Evolutionary conservation across 2,329 filamentous ascomycete species (phyloP), one percentile per base, ranked within the genome.

Genomic region (Monilinia polystroma): DNA sequence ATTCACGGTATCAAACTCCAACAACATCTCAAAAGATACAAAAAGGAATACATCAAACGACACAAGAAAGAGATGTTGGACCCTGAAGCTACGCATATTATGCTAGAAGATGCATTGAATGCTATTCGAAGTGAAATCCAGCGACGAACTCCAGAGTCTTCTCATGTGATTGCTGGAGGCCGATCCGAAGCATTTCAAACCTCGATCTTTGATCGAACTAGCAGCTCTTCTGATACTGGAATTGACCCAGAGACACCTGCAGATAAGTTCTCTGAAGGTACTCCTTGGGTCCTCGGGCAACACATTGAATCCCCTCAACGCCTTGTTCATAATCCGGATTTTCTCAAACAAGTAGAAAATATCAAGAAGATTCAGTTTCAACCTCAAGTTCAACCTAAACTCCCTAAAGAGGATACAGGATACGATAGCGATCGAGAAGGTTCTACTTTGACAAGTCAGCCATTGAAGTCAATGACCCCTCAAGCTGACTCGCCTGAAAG

Each of bases 131-230:
- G 69, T 4, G 78, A 81, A 60, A 81, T 84, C 20, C 79, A 81
- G 43, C 73, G 77, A 29, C 74, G 83, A 4, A 81, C 79, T 16
- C 78, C 79, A 23, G 75, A 77, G 16, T 75, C 79, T 5, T 79
- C 79, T 26, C 74, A 77, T 6, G 75, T 76, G 5, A 79, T 80
- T 20, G 74, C 78, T 18, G 76, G 78, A 29, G 78, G 77, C 3
- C 74, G 73, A 10, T 72, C 69, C 20, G 75, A 76, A 0, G 69
- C 73, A 7, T 73, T 75, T 41, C 76, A 79, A 41, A 72, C 77
- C 0, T 84, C 82, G 0, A 81, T 85, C 1, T 85, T 85, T 66
- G 83, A 85, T 68, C 78, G 81, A 26, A 78, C 79, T 4, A 83
- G 80, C 68, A 83, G 79, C 67, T 74, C 80, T 10, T 84, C 83